Percentiles rank a stretch among this genome's conserved stretches.
Evolutionary conservation across 345 rosid species (phyloP).

Genomic region (Geranium brycei): DNA sequence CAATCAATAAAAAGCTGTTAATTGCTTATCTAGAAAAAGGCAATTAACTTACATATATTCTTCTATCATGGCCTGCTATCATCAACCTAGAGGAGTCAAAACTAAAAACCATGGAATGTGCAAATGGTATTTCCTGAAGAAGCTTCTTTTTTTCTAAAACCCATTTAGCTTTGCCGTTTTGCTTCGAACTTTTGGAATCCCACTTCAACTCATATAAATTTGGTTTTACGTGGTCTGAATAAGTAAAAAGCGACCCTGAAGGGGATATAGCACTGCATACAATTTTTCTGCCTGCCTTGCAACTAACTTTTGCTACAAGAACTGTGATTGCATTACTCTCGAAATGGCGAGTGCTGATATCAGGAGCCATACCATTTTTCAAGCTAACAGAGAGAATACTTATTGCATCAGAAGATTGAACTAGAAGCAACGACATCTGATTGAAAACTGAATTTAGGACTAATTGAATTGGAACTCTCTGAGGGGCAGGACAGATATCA

Average conservation of each 20-base stretch:
- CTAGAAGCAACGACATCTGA: conserved; percentile 55
- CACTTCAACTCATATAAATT: conserved; percentile 57
- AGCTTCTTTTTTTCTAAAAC: conserved; percentile 49
- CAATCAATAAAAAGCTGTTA: background rate
- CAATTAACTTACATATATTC: conserved; percentile 51
- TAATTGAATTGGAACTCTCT: conserved; percentile 67
- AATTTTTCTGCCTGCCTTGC: conserved; percentile 60
- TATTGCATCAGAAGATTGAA: conserved; percentile 49
- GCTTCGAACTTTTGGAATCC: conserved; percentile 5
- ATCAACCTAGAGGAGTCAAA: conserved; percentile 56
- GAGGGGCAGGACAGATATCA: conserved; percentile 96
- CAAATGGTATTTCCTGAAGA: conserved; percentile 48
- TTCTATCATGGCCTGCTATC: conserved; percentile 67
- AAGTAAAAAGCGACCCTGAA: conserved; percentile 61
- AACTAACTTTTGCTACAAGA: conserved; percentile 54
- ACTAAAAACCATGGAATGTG: conserved; percentile 73
- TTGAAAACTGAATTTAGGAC: conserved; percentile 43
- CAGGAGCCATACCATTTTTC: conserved; percentile 17
- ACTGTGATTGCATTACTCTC: conserved; percentile 48
- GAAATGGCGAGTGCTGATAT: conserved; percentile 23
- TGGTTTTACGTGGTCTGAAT: conserved; percentile 62
- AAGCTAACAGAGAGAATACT: conserved; percentile 50
- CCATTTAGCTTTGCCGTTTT: conserved; percentile 38
- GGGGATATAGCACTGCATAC: conserved; percentile 74
- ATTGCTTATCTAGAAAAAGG: background rate